Percentiles rank a stretch among this genome's conserved stretches.
phyloP scores from a whole-genome alignment of 306 rosid species.

The Lotus japonicus region DNA sequence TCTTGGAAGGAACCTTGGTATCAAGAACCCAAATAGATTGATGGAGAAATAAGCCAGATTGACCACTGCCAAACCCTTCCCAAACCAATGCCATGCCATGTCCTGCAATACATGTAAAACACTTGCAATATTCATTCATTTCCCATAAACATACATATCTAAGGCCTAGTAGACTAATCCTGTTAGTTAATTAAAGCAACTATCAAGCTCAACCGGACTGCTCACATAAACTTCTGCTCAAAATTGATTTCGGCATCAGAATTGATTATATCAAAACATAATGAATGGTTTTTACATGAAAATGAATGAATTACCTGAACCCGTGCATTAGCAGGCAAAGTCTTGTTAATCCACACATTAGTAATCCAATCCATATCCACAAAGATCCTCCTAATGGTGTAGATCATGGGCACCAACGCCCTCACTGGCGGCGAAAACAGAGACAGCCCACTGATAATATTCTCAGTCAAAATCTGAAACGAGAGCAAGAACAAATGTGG shows the following conservation, averaged over 20 bases:
- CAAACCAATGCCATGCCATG: slow-evolving; percentile 70
- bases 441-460: slow-evolving; percentile 58
- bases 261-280: too few relatives aligned
- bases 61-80: slow-evolving; percentile 47
- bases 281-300: too few relatives aligned
- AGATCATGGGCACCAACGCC: slow-evolving; percentile 71
- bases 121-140: neutral
- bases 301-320: slow-evolving; percentile 37
- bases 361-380: slow-evolving; percentile 67
- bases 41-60: slow-evolving; percentile 53
- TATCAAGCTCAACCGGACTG: too few relatives aligned
- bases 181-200: too few relatives aligned
- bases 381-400: slow-evolving; percentile 62
- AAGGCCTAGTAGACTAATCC: too few relatives aligned
- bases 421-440: slow-evolving; percentile 78
- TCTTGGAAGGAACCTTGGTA: slow-evolving; percentile 76
- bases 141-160: too few relatives aligned
- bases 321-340: slow-evolving; percentile 54
- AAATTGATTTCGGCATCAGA: too few relatives aligned
- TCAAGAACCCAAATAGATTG: slow-evolving; percentile 62
- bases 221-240: too few relatives aligned
- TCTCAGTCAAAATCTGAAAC: slow-evolving; percentile 74
- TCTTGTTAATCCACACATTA: slow-evolving; percentile 67
- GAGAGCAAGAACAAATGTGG: slow-evolving; percentile 75
- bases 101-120: slow-evolving; percentile 37